These are phyloP conservation scores for Sporisorium exsertum DNA, from an alignment of 1,284 basidiomycete species.

Conservation along the genomic window DNA sequence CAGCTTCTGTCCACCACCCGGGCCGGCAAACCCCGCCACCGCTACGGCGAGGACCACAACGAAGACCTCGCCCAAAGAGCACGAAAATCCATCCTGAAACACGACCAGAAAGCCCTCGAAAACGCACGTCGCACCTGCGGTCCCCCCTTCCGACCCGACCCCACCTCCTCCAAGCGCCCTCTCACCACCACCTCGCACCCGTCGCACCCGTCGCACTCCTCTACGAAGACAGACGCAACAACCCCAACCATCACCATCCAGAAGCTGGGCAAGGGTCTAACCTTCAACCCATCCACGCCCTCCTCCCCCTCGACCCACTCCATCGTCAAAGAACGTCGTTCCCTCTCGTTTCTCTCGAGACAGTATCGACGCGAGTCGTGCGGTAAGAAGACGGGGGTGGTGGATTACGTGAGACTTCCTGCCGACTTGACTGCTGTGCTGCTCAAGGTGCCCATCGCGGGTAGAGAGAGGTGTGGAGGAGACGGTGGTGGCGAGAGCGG, in stretches of 20 bases:
- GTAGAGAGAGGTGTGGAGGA: no score
- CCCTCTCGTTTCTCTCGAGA: background rate
- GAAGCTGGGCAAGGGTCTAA: conserved; percentile 27
- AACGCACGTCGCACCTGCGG: conserved; percentile 5
- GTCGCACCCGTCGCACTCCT: background rate
- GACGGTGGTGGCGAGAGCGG: background rate
- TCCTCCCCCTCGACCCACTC: background rate
- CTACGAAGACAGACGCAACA: background rate
- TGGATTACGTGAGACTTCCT: no score
- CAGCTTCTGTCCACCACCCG: background rate
- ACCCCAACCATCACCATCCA: conserved; percentile 3
- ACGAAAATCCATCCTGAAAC: conserved; percentile 8
- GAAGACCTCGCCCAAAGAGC: conserved; percentile 3
- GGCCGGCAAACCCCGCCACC: background rate
- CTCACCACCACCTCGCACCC: background rate
- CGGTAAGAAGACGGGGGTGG: no score
- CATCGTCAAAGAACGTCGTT: background rate
- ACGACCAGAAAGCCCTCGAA: conserved; percentile 13
- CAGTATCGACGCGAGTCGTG: no score
- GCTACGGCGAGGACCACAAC: background rate
- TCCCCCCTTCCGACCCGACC: conserved; percentile 1
- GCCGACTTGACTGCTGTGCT: no score
- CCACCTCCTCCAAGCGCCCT: background rate
- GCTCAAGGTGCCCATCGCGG: no score
- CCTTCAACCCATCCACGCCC: conserved; percentile 4